A percentile compares a stretch with the other conserved stretches of the same genome.
phyloP scores from a whole-genome alignment of 805 yeast genomes.

The Barnettozyma sp. region DNA sequence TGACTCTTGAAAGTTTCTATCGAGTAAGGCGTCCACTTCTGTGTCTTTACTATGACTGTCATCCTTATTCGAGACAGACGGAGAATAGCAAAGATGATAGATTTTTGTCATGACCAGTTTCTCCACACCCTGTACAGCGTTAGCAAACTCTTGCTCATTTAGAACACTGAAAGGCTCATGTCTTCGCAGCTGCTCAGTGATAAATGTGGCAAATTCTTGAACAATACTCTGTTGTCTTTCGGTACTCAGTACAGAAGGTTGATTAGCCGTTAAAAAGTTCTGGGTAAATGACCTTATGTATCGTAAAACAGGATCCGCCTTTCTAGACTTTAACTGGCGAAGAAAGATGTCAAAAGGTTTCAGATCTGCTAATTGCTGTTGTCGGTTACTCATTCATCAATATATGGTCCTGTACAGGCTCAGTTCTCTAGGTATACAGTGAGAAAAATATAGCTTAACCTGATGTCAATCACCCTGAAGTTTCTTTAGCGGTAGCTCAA shows the following conservation, averaged over 20 bases:
- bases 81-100: constrained; percentile 74
- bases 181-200: constrained; percentile 50
- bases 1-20: constrained; percentile 50
- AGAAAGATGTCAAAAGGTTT: constrained; percentile 75
- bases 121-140: constrained; percentile 87
- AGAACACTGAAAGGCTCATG: constrained; percentile 71
- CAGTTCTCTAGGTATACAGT: too few species aligned
- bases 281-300: constrained; percentile 78
- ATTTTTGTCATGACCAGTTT: constrained; percentile 86
- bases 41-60: constrained; percentile 59
- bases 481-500: too few species aligned
- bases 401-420: constrained; percentile 12
- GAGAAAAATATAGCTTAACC: too few species aligned
- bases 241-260: constrained; percentile 44
- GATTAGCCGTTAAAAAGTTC: constrained; percentile 41
- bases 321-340: constrained; percentile 57
- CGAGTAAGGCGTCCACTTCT: constrained; percentile 46
- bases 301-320: constrained; percentile 84
- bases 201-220: constrained; percentile 68
- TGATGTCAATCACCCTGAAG: too few species aligned
- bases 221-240: constrained; percentile 75
- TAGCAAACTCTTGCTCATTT: constrained; percentile 52
- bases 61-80: constrained; percentile 47
- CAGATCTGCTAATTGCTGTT: constrained; percentile 13
- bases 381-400: not conserved